Evolutionary conservation across 257 asterid genomes (phyloP).

Genomic region (Fraxinus anomala): DNA sequence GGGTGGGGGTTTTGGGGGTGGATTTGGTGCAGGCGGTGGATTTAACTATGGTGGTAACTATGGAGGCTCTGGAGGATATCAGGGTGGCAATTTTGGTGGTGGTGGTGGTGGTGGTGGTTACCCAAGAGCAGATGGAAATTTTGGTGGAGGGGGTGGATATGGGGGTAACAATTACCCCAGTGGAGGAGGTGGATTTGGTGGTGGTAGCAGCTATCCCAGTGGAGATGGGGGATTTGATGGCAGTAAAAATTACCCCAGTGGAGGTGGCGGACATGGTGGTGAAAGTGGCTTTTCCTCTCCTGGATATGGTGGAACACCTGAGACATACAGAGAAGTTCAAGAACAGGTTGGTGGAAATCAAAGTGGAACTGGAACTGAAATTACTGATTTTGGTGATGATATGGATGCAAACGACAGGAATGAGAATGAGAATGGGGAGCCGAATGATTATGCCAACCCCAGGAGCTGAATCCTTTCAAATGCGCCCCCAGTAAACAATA

Average conservation of each 20-base stretch:
- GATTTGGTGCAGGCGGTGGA: constrained; percentile 40
- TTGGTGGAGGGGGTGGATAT: constrained; percentile 24
- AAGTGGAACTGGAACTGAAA: constrained; percentile 14
- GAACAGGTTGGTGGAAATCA: constrained; percentile 25
- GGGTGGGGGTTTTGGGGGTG: constrained; percentile 50
- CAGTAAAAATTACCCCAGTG: constrained; percentile 27
- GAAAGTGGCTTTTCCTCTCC: constrained; percentile 29
- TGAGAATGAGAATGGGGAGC: constrained; percentile 39
- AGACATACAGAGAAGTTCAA: constrained; percentile 15
- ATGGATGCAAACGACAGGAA: constrained; percentile 14
- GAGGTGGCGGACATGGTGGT: constrained; percentile 29
- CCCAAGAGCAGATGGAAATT: constrained; percentile 7
- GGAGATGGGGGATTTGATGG: constrained; percentile 30
- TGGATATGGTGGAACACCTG: constrained; percentile 13
- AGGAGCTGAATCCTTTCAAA: constrained; percentile 31
- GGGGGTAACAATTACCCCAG: background rate
- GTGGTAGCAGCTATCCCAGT: constrained; percentile 28
- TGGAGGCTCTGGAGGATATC: constrained; percentile 26
- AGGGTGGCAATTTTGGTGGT: constrained; percentile 33
- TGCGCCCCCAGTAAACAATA: background rate
- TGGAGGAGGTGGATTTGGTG: constrained; percentile 7
- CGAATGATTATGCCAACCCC: constrained; percentile 44
- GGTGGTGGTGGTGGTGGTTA: constrained; percentile 7
- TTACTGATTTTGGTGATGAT: constrained; percentile 21
- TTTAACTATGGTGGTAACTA: constrained; percentile 25